Evolutionary conservation across 2,329 filamentous ascomycete species (phyloP).

Genomic region (Paecilomyces dactylethromorphus): DNA sequence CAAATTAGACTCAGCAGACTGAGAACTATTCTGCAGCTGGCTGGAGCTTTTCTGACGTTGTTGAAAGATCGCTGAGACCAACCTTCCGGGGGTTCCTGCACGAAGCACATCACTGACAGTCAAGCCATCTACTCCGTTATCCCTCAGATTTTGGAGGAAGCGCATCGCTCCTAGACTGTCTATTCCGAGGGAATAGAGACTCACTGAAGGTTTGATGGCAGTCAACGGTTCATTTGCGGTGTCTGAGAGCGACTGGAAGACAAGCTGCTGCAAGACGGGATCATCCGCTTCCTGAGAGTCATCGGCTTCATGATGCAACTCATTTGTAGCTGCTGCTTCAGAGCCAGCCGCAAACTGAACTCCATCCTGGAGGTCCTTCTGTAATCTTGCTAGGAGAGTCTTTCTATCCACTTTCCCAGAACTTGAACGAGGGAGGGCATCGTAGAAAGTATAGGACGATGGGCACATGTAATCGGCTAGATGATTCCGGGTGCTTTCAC

Average conservation of each 20-base stretch:
- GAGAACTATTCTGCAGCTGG: background rate
- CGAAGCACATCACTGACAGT: constrained; percentile 23
- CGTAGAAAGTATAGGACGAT: constrained; percentile 14
- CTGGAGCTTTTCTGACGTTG: background rate
- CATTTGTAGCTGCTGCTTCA: background rate
- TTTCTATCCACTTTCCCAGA: constrained; percentile 22
- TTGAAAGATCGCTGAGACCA: constrained; percentile 12
- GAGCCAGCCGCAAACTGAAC: constrained; percentile 2
- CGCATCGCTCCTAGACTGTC: constrained; percentile 31
- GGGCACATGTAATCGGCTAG: constrained; percentile 19
- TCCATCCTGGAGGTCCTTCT: constrained; percentile 1
- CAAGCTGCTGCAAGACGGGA: constrained; percentile 6
- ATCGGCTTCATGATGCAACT: constrained; percentile 2
- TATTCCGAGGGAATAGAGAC: constrained; percentile 21
- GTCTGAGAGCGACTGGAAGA: constrained; percentile 11
- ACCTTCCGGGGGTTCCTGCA: constrained; percentile 17
- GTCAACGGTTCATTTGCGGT: constrained; percentile 8
- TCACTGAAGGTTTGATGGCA: constrained; percentile 10
- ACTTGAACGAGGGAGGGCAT: constrained; percentile 15
- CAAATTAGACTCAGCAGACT: background rate
- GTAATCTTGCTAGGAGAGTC: constrained; percentile 9
- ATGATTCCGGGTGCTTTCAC: constrained; percentile 7
- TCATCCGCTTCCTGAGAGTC: constrained; percentile 1
- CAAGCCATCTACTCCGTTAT: constrained; percentile 15
- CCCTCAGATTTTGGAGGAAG: constrained; percentile 23